Percentiles rank a stretch among this genome's conserved stretches.
Conservation (phyloP, 148 eudicot species). For the Rhododendron ferrugineum region DNA sequence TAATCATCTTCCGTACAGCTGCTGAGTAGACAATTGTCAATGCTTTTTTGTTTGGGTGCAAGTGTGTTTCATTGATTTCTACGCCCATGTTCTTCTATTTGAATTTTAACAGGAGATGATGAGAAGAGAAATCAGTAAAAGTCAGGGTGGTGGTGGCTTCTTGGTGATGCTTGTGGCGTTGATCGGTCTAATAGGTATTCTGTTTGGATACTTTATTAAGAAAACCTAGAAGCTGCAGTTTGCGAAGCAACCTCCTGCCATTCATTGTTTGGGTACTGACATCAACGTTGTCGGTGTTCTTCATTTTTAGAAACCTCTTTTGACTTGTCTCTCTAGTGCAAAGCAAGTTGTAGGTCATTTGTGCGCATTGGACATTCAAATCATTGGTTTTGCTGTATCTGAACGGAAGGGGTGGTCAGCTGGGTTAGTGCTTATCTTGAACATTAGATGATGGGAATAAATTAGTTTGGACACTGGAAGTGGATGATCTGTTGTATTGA, state of each 20-base stretch:
- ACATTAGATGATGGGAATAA: not conserved
- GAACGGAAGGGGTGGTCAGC: not conserved
- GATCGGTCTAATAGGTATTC: slow-evolving; percentile 47
- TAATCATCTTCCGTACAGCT: not conserved
- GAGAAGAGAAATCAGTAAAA: slow-evolving; percentile 13
- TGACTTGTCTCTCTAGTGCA: not conserved
- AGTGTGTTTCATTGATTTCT: not conserved
- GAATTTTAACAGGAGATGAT: slow-evolving; percentile 8
- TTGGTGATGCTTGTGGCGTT: slow-evolving; percentile 44
- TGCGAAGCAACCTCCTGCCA: not conserved
- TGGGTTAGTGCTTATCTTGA: not conserved
- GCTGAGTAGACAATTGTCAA: not conserved
- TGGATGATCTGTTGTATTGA: not conserved
- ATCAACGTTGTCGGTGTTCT: not conserved
- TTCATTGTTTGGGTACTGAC: slow-evolving; percentile 8
- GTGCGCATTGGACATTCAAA: not conserved
- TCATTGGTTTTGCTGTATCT: not conserved
- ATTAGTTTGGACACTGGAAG: not conserved
- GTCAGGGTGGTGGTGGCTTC: slow-evolving; percentile 33
- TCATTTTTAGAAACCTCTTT: slow-evolving; percentile 3
- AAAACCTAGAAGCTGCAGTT: slow-evolving; percentile 12
- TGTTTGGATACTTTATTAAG: slow-evolving; percentile 48
- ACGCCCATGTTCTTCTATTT: not conserved
- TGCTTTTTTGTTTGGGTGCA: not conserved
- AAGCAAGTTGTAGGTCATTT: not conserved